A percentile compares a stretch with the other conserved stretches of the same genome.
Conservation (phyloP, 345 rosid species). For the Eucalyptus sideroxylon region DNA sequence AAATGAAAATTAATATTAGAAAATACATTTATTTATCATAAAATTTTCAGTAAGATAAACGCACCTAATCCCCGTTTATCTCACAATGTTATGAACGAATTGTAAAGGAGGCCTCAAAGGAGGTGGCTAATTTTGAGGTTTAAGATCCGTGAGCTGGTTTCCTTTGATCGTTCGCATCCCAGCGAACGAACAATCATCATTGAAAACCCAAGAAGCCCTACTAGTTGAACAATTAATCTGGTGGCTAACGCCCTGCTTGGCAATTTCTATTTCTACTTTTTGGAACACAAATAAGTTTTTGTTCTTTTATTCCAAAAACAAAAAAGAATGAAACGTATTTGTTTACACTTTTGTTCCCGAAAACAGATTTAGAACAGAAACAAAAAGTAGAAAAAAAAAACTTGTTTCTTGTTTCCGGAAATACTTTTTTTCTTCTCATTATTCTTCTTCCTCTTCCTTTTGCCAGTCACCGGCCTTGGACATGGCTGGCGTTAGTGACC, state of each 20-base stretch:
- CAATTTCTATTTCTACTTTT: too few species aligned
- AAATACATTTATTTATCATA: not conserved
- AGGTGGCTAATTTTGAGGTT: not conserved
- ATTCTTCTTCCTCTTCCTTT: too few species aligned
- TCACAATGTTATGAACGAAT: not conserved
- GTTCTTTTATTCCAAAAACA: too few species aligned
- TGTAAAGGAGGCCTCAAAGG: not conserved
- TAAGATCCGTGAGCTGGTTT: not conserved
- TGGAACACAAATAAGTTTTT: too few species aligned
- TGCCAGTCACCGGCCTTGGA: fast-evolving
- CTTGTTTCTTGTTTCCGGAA: too few species aligned
- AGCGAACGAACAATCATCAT: not conserved
- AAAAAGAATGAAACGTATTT: fast-evolving
- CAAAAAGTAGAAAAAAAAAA: too few species aligned
- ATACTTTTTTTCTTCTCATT: too few species aligned
- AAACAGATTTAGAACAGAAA: too few species aligned
- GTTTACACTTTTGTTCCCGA: too few species aligned
- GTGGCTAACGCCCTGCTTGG: not conserved
- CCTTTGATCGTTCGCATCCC: not conserved
- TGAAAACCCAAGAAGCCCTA: not conserved
- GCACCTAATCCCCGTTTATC: not conserved
- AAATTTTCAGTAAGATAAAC: not conserved
- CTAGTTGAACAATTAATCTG: not conserved
- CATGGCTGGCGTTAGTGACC: too few species aligned
- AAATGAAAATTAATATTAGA: too few species aligned